These are phyloP conservation scores for Verruconis gallopava DNA, from an alignment of 2,329 filamentous ascomycete genomes.

Conservation along the genomic window DNA sequence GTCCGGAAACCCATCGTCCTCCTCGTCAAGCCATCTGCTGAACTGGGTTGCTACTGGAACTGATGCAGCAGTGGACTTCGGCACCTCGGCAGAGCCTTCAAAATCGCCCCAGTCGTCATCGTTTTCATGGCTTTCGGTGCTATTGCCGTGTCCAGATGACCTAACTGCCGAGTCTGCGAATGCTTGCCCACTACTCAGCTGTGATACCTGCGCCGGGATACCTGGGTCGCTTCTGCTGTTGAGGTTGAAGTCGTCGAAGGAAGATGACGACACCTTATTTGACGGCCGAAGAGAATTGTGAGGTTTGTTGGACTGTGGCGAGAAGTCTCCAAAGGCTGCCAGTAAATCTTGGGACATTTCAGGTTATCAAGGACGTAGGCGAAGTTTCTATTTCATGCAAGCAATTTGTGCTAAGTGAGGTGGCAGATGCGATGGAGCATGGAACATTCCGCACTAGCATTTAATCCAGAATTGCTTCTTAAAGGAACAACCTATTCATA, in stretches of 20 bases:
- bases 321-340: constrained; percentile 8
- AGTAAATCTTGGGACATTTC: constrained; percentile 11
- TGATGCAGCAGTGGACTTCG: constrained; percentile 4
- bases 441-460: no score
- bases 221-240: no score
- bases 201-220: no score
- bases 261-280: neutral
- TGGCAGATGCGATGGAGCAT: no score
- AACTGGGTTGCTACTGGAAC: neutral
- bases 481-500: no score
- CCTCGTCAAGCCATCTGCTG: constrained; percentile 3
- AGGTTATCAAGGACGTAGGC: no score
- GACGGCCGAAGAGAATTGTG: neutral
- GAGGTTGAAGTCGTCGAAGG: constrained; percentile 8
- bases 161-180: constrained; percentile 1
- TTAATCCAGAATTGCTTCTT: no score
- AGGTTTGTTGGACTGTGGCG: neutral
- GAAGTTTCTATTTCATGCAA: no score
- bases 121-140: neutral
- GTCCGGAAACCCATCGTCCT: neutral
- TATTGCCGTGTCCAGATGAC: neutral
- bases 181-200: no score
- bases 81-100: constrained; percentile 19
- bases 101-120: constrained; percentile 30
- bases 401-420: no score